Evolutionary conservation across 352 stramenopile species (phyloP).

Genomic region (Globisporangium barbulae): DNA sequence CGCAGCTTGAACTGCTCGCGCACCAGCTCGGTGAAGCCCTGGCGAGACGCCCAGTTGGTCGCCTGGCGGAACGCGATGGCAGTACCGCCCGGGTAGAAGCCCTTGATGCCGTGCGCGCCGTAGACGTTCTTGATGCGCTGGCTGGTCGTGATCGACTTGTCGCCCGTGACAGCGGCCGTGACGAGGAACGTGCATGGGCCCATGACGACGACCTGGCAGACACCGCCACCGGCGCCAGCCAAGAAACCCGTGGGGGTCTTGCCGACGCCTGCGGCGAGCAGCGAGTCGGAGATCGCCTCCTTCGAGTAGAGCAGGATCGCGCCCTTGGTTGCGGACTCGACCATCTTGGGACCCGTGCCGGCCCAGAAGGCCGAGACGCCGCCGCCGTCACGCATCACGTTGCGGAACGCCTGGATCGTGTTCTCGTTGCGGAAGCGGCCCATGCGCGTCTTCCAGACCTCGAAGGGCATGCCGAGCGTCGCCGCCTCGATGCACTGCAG

Average conservation of each 20-base stretch:
- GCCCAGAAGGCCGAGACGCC: slow-evolving; percentile 85
- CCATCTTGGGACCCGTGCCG: slow-evolving; percentile 89
- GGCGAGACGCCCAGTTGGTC: slow-evolving; percentile 90
- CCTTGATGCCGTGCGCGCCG: slow-evolving; percentile 79
- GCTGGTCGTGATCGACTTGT: slow-evolving; percentile 85
- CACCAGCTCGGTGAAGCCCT: slow-evolving; percentile 90
- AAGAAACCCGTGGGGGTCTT: slow-evolving; percentile 72
- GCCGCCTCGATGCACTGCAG: slow-evolving; percentile 88
- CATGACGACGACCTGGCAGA: slow-evolving; percentile 90
- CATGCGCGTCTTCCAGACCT: slow-evolving; percentile 94
- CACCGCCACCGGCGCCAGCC: slow-evolving; percentile 77
- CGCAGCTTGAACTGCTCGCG: slow-evolving; percentile 80
- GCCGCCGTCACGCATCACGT: slow-evolving; percentile 85
- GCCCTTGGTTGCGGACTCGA: slow-evolving; percentile 88
- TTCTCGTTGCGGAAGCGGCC: slow-evolving; percentile 81
- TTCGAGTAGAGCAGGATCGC: slow-evolving; percentile 90
- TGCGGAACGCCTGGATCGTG: slow-evolving; percentile 81
- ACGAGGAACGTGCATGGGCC: slow-evolving; percentile 90
- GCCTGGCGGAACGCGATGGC: slow-evolving; percentile 90
- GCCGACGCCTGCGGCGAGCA: slow-evolving; percentile 66
- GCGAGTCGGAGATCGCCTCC: slow-evolving; percentile 81
- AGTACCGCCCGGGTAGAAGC: slow-evolving; percentile 89
- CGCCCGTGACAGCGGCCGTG: slow-evolving; percentile 86
- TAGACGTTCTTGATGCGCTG: slow-evolving; percentile 86
- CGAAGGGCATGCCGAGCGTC: slow-evolving; percentile 90